These are phyloP conservation scores for Fusarium tricinctum DNA, from an alignment of 2,329 filamentous ascomycete genomes.

Conservation along the genomic window DNA sequence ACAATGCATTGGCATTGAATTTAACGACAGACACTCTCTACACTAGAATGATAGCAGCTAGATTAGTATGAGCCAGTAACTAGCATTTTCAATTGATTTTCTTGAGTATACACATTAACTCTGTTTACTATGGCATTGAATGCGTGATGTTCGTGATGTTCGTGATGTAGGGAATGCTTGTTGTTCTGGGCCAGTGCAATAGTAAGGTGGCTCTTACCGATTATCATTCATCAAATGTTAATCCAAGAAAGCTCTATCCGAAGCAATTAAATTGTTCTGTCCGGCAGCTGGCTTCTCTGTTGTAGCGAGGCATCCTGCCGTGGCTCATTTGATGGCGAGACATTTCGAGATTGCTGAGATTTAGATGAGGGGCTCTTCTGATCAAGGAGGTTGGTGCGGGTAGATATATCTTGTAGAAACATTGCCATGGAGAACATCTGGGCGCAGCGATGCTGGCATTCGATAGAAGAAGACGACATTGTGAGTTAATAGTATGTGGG, in stretches of 20 bases:
- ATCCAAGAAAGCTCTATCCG: not conserved
- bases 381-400: slow-evolving; percentile 47
- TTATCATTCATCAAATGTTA: not conserved
- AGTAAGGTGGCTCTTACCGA: not conserved
- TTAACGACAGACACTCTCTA: slow-evolving; percentile 48
- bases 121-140: not conserved
- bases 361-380: slow-evolving; percentile 9
- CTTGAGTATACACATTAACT: slow-evolving; percentile 30
- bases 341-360: not conserved
- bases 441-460: slow-evolving; percentile 53
- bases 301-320: slow-evolving; percentile 27
- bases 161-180: not conserved
- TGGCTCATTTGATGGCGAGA: slow-evolving; percentile 19
- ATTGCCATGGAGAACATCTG: slow-evolving; percentile 56
- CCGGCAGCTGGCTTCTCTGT: slow-evolving; percentile 26
- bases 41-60: slow-evolving; percentile 38
- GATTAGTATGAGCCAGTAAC: slow-evolving; percentile 32
- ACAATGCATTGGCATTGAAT: slow-evolving; percentile 30
- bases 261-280: slow-evolving; percentile 18
- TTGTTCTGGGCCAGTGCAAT: not conserved
- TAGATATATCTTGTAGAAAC: slow-evolving; percentile 54
- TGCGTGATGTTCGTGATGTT: slow-evolving; percentile 5
- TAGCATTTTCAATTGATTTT: slow-evolving; percentile 44
- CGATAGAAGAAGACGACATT: slow-evolving; percentile 39
- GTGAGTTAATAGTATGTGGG: slow-evolving; percentile 5